Base-by-base conservation (phyloP, 331 rosid species). In the Rosa hybrid region DNA sequence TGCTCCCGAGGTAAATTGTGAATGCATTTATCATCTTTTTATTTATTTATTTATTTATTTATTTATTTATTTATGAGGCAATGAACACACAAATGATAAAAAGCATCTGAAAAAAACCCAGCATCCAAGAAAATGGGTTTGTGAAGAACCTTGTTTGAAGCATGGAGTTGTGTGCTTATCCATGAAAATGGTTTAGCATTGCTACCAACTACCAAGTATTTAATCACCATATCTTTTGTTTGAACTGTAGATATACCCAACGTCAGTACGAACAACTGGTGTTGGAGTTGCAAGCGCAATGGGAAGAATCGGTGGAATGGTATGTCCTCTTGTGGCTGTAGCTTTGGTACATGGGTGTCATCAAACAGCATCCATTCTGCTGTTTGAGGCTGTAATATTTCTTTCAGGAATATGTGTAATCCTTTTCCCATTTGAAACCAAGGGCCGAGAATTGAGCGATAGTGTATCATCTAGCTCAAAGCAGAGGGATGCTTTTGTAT, bases 221-320 rank as follows among this genome's bases (percentile, higher is more conserved):
- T 63, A 46, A 46, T 20, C 18, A 18, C 8, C n/a, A 12, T 17
- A 8, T 63, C 48, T 63, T 65, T 77, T n/a, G 80, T 45, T 78
- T 73, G 54, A 67, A 56, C 83, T 80, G 89, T 81, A 96, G 98
- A 83, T 96, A 75, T 96, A 96, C 83, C 99, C 99, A 44, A 96
- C 99, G 56, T 85, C 97, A 21, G 88, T 91, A 8, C 87, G 98
- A 88, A 84, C 98, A 82, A 90, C 99, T 1, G 99, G 99, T 1
- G 97, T 96, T 2, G 98, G 99, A 88, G 65, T 91, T 59, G 99
- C 98, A 53, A 93, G 98, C 82, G 86, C 97, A 12, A 71, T 96
- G 69, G 98, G 94, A 70, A 90, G 99, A 83, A 90, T 93, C 45
- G 99, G 99, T 20, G 99, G 99, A 74, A 95, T 96, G 88, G 0